Evolutionary conservation across 106 monocot species (phyloP), one percentile per base, ranked within the genome.

Genomic region (Narthecium ossifragum): DNA sequence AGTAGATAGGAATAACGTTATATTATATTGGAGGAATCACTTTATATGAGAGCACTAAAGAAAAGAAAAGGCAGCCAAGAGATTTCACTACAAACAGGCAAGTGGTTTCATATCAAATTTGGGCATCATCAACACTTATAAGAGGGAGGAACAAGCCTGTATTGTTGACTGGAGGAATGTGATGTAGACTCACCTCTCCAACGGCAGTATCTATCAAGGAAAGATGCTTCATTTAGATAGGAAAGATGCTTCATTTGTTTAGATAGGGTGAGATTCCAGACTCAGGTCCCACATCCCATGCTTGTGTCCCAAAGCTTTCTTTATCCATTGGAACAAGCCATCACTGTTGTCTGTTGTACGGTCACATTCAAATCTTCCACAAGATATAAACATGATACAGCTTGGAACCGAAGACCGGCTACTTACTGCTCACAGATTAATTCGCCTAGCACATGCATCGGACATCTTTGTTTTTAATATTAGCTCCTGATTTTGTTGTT

Each of bases 241-340:
- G 46, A 47, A 57, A 47, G 38, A 47, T 21, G 57, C 46, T 31
- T 57, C n/a, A n/a, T n/a, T n/a, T n/a, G 46, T 36, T 36, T 10
- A 4, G 49, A 49, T 20, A 49, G 18, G 6, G 5, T 1, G 23
- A 49, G 23, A 22, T 49, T 4, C 49, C 18, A 20, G 23, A 0
- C 23, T 24, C 18, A 49, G 18, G 23, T 49, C 23, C 49, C 23
- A 24, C 18, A 49, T 49, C 23, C 49, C 49, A 49, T 22, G 49
- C 49, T 2, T 49, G 49, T 49, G 49, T 49, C 49, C 4, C 20
- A 49, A n/a, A 49, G 20, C 49, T 36, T 10, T 10, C 36, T 49
- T 49, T 49, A 24, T 24, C 49, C 2, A 22, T 24, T n/a, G 21
- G 49, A 49, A 49, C 23, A 49, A 1, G 49, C 21, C 6, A 8